phyloP scores from a whole-genome alignment of 2,329 filamentous ascomycete species.

The Hypoxylon sp. region DNA sequence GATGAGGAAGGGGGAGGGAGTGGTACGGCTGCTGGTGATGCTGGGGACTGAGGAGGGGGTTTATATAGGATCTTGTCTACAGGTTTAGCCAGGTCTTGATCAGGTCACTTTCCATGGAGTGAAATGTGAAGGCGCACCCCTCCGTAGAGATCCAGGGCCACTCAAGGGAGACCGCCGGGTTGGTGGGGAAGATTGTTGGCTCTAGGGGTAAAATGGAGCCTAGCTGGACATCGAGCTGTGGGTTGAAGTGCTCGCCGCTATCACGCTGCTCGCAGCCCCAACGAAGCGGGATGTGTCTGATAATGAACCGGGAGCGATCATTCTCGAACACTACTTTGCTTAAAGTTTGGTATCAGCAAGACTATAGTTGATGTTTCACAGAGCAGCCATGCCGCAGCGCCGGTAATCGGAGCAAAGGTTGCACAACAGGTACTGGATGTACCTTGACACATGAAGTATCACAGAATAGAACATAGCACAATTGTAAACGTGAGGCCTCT shows the following conservation, averaged over 20 bases:
- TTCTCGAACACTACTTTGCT: neutral
- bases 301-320: neutral
- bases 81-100: neutral
- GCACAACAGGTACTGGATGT: too few relatives aligned
- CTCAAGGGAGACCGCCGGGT: neutral
- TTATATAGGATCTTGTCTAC: neutral
- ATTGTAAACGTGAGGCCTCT: neutral
- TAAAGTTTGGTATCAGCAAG: neutral
- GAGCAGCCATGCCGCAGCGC: neutral
- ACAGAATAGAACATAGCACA: neutral
- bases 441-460: too few relatives aligned
- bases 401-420: neutral
- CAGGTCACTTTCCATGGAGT: neutral
- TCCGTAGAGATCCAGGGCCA: neutral
- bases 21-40: slow-evolving; percentile 1
- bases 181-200: neutral
- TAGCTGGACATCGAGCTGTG: neutral
- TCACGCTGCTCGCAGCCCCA: neutral
- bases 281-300: neutral
- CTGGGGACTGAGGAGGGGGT: slow-evolving; percentile 22
- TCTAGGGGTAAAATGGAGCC: neutral
- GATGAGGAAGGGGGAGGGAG: neutral
- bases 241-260: neutral
- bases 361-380: neutral
- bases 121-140: neutral